A percentile compares a stretch with the other conserved stretches of the same genome.
Evolutionary conservation across 1,139 yeast genomes (phyloP).

Genomic region (Meyerozyma elateridarum): DNA sequence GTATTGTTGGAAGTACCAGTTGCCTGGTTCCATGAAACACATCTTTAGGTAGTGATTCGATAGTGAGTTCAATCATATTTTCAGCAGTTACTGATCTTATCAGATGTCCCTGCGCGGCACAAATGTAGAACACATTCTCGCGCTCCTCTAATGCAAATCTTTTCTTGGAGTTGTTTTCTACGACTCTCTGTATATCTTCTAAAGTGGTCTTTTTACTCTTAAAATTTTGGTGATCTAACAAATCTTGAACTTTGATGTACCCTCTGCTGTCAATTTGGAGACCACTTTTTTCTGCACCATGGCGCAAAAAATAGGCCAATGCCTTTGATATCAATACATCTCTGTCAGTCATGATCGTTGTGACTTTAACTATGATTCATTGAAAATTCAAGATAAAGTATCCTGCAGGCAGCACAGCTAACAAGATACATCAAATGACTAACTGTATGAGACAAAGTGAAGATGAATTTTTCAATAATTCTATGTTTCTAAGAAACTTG

Average conservation of each 20-base stretch:
- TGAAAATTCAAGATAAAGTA: too few relatives aligned
- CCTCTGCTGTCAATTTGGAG: conserved; percentile 65
- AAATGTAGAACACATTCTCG: conserved; percentile 36
- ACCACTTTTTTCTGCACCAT: conserved; percentile 73
- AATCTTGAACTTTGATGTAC: conserved; percentile 47
- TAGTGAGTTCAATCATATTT: conserved; percentile 37
- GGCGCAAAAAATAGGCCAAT: conserved; percentile 73
- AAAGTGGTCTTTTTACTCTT: conserved; percentile 49
- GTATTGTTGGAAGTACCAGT: conserved; percentile 47
- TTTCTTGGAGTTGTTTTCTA: conserved; percentile 61
- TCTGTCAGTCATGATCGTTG: conserved; percentile 26
- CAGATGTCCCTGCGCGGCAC: conserved; percentile 95
- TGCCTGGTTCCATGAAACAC: conserved; percentile 79
- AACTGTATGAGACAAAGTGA: too few relatives aligned
- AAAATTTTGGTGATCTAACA: conserved; percentile 56
- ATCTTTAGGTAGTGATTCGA: conserved; percentile 18
- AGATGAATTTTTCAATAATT: too few relatives aligned
- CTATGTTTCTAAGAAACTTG: too few relatives aligned
- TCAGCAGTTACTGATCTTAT: conserved; percentile 40
- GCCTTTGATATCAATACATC: conserved; percentile 64
- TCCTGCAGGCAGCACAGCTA: too few relatives aligned
- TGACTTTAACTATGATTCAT: too few relatives aligned
- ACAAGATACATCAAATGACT: too few relatives aligned
- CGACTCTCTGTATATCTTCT: conserved; percentile 59
- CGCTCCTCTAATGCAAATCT: conserved; percentile 47